Percentiles rank a stretch among this genome's conserved stretches.
phyloP scores from a whole-genome alignment of 192 early-diverging fungal genomes.

The Chytriomyces sp. region DNA sequence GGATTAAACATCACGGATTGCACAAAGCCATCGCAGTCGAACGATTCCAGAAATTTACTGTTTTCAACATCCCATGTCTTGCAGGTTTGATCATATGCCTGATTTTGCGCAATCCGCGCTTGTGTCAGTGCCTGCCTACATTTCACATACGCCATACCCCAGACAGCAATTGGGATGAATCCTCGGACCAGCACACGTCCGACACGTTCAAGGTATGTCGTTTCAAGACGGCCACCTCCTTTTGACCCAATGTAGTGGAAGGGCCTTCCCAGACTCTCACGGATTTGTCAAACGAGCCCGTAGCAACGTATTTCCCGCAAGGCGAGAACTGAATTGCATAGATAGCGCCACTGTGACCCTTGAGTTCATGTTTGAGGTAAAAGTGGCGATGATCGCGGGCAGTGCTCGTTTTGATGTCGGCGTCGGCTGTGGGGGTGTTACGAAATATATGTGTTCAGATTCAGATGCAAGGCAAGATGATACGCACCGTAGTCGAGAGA shows the following conservation, averaged over 20 bases:
- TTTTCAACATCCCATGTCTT: conserved; percentile 77
- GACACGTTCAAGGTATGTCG: conserved; percentile 78
- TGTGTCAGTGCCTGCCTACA: not conserved
- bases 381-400: conserved; percentile 58
- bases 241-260: conserved; percentile 33
- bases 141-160: conserved; percentile 37
- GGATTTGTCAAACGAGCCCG: conserved; percentile 94
- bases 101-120: not conserved
- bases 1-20: conserved; percentile 80
- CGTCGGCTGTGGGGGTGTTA: not conserved
- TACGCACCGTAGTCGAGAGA: too few species aligned
- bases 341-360: conserved; percentile 89
- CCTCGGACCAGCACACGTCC: conserved; percentile 74
- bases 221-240: conserved; percentile 75
- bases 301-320: conserved; percentile 76
- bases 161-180: conserved; percentile 68
- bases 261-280: conserved; percentile 86
- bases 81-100: conserved; percentile 77
- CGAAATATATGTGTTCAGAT: too few species aligned
- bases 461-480: too few species aligned
- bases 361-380: conserved; percentile 67
- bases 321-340: conserved; percentile 88
- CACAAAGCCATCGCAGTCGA: conserved; percentile 79
- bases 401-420: conserved; percentile 1
- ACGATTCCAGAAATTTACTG: conserved; percentile 63